Evolutionary conservation across 768 basidiomycete species (phyloP).

Genomic region (Macrolepiota fuliginosa): DNA sequence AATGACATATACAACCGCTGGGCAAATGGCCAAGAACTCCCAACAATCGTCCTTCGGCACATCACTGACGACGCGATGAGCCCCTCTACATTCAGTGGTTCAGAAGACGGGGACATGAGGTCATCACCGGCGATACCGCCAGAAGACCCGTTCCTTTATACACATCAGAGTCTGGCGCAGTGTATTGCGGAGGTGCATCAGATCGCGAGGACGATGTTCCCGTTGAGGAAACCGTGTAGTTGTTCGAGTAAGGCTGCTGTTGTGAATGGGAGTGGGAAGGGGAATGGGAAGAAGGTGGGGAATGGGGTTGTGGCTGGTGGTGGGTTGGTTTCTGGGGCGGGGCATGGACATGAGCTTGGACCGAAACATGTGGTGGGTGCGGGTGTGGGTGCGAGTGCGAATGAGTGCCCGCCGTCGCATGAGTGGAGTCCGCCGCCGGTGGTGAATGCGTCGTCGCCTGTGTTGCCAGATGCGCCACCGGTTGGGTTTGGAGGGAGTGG

Average conservation of each 20-base stretch:
- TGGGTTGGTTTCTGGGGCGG: neutral
- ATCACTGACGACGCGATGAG: slow-evolving; percentile 26
- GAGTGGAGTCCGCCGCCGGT: slow-evolving; percentile 42
- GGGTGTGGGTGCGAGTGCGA: neutral
- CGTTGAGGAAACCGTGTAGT: slow-evolving; percentile 41
- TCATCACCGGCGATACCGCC: slow-evolving; percentile 4
- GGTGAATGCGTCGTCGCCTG: slow-evolving; percentile 26
- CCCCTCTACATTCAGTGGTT: no score
- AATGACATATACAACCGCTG: slow-evolving; percentile 47
- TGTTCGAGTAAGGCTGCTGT: slow-evolving; percentile 27
- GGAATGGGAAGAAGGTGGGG: neutral
- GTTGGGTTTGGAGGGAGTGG: slow-evolving; percentile 1
- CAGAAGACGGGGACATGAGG: no score
- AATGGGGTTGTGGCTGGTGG: neutral
- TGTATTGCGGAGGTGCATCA: slow-evolving; percentile 48
- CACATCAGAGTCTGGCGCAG: slow-evolving; percentile 41
- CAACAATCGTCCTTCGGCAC: slow-evolving; percentile 39
- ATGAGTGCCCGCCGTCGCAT: slow-evolving; percentile 34
- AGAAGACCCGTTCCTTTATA: slow-evolving; percentile 29
- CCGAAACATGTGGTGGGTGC: neutral
- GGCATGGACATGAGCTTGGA: no score
- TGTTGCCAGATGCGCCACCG: slow-evolving; percentile 32
- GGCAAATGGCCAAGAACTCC: slow-evolving; percentile 42
- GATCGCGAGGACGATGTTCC: slow-evolving; percentile 39
- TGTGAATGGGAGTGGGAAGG: slow-evolving; percentile 21